These are phyloP conservation scores for Sclerospora graminicola DNA, from an alignment of 352 stramenopile species.

Conservation along the genomic window DNA sequence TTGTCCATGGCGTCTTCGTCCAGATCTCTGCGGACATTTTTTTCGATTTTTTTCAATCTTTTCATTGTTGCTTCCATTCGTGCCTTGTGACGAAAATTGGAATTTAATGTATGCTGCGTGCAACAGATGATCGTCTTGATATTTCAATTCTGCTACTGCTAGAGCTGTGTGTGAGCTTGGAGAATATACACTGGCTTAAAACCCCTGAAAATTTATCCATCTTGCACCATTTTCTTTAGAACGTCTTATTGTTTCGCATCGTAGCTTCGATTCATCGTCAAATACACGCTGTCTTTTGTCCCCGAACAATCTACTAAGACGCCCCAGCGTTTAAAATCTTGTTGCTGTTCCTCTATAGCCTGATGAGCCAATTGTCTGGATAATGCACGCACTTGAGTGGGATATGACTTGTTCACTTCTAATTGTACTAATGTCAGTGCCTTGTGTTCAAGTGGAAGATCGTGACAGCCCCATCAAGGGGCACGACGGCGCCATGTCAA, in stretches of 20 bases:
- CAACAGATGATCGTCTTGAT: constrained; percentile 94
- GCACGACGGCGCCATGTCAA: no score
- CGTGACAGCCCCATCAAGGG: constrained; percentile 99
- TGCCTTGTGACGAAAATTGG: constrained; percentile 28
- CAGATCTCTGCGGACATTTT: constrained; percentile 82
- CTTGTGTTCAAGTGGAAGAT: constrained; percentile 98
- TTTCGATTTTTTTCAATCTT: constrained; percentile 28
- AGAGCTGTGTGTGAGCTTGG: constrained; percentile 95
- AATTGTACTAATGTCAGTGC: constrained; percentile 89
- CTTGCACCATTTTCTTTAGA: constrained; percentile 94
- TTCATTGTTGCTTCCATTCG: constrained; percentile 7
- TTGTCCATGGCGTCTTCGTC: constrained; percentile 99
- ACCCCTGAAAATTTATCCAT: constrained; percentile 94
- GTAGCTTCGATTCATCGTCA: constrained; percentile 93
- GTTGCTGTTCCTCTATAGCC: constrained; percentile 89
- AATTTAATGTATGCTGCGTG: constrained; percentile 93
- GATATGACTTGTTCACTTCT: constrained; percentile 42
- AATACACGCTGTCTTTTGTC: no score
- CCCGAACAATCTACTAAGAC: constrained; percentile 70
- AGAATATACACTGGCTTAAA: constrained; percentile 97
- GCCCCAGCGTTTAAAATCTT: no score
- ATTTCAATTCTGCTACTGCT: constrained; percentile 97
- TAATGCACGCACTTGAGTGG: constrained; percentile 87
- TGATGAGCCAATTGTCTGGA: constrained; percentile 88
- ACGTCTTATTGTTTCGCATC: constrained; percentile 95